Evolutionary conservation across 2,329 filamentous ascomycete species (phyloP).

Genomic region (Aspergillus awamori): DNA sequence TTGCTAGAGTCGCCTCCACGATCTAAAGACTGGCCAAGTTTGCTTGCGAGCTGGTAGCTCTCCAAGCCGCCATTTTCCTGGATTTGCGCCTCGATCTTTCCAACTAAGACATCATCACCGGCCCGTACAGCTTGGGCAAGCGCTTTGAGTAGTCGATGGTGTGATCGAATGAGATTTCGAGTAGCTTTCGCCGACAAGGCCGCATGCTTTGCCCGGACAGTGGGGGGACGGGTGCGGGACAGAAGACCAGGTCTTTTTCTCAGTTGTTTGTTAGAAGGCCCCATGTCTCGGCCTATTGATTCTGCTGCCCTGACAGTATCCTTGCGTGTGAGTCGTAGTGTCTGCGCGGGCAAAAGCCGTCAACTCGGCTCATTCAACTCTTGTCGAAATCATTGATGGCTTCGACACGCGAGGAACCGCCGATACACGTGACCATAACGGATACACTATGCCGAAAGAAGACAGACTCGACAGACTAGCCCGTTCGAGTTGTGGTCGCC

Average conservation of each 20-base stretch:
- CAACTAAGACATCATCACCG: constrained; percentile 45
- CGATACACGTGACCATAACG: background rate
- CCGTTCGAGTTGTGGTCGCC: constrained; percentile 7
- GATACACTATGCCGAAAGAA: background rate
- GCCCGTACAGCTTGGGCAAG: constrained; percentile 56
- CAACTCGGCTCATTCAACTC: background rate
- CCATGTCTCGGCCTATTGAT: constrained; percentile 15
- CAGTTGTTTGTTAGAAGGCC: constrained; percentile 35
- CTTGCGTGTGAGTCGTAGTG: background rate
- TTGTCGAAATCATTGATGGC: background rate
- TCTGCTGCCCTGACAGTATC: background rate
- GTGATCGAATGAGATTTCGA: constrained; percentile 60
- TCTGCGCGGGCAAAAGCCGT: background rate
- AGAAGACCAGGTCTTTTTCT: constrained; percentile 42
- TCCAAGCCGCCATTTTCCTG: constrained; percentile 61
- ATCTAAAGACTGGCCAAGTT: constrained; percentile 61
- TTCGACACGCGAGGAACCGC: background rate
- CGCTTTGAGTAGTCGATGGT: constrained; percentile 63
- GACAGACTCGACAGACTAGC: background rate
- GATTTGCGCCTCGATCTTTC: constrained; percentile 53
- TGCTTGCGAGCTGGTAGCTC: constrained; percentile 65
- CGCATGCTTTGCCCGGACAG: constrained; percentile 37
- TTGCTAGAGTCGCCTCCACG: constrained; percentile 67
- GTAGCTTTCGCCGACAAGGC: constrained; percentile 60
- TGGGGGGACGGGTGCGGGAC: constrained; percentile 52